These are phyloP conservation scores for Tylopilus plumbeoviolaceoides DNA, from an alignment of 768 basidiomycete species.

Conservation along the genomic window DNA sequence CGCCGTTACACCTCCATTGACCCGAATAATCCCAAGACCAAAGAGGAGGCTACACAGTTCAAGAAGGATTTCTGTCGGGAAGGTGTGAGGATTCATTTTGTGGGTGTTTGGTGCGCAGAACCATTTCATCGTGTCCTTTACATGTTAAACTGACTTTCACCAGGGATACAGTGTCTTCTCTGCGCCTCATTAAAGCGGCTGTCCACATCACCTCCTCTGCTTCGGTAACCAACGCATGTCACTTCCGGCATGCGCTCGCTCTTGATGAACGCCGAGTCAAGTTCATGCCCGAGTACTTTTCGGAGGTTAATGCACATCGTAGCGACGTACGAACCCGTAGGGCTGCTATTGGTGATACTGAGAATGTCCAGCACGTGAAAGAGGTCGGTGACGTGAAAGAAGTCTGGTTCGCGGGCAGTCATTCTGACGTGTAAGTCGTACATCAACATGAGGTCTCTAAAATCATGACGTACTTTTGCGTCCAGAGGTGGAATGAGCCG, in stretches of 20 bases:
- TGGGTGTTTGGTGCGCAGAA: constrained; percentile 31
- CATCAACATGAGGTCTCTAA: not conserved
- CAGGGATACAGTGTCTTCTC: constrained; percentile 15
- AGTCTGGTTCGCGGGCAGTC: constrained; percentile 11
- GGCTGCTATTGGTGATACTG: not conserved
- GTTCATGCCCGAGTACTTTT: constrained; percentile 13
- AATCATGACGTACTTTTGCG: not conserved
- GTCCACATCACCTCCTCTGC: constrained; percentile 6
- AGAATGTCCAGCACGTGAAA: too few relatives aligned
- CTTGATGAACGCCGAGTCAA: constrained; percentile 14
- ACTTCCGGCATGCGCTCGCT: constrained; percentile 13
- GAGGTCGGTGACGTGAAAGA: constrained; percentile 6
- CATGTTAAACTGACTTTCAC: not conserved
- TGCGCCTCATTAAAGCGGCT: constrained; percentile 2
- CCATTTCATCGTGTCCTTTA: not conserved
- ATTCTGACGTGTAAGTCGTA: constrained; percentile 8
- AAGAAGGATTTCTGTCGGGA: constrained; percentile 26
- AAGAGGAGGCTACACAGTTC: constrained; percentile 16
- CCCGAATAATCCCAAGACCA: constrained; percentile 14
- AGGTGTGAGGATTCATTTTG: constrained; percentile 29
- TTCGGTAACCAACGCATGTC: constrained; percentile 6
- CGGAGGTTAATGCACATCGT: constrained; percentile 3
- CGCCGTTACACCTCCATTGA: constrained; percentile 19
- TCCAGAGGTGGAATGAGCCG: constrained; percentile 2
- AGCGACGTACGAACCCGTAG: not conserved